A percentile compares a stretch with the other conserved stretches of the same genome.
Evolutionary conservation across 495 filamentous ascomycete species (phyloP).

Genomic region (Umbilicaria muhlenbergii): DNA sequence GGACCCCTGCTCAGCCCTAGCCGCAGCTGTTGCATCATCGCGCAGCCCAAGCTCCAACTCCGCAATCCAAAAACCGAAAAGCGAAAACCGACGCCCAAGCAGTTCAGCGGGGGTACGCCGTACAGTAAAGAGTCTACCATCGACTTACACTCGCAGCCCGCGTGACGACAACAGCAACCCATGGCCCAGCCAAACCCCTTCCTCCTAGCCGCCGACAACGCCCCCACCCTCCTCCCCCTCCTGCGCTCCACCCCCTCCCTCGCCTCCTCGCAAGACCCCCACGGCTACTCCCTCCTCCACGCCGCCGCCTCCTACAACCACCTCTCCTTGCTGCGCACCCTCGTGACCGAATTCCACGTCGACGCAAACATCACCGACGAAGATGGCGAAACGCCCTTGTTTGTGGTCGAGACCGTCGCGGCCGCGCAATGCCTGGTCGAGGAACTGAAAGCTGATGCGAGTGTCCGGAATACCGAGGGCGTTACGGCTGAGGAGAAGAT

Average conservation of each 20-base stretch:
- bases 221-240: slow-evolving; percentile 44
- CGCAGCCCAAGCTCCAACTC: no score
- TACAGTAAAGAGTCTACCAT: no score
- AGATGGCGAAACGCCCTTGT: slow-evolving; percentile 83
- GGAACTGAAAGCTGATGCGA: slow-evolving; percentile 56
- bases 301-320: slow-evolving; percentile 87
- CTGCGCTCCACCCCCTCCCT: slow-evolving; percentile 49
- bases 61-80: no score
- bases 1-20: no score
- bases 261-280: slow-evolving; percentile 56
- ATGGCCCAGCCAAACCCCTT: slow-evolving; percentile 42
- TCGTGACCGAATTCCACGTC: slow-evolving; percentile 64
- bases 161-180: no score
- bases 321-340: slow-evolving; percentile 55
- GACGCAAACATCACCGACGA: slow-evolving; percentile 69
- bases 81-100: no score
- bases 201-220: slow-evolving; percentile 65
- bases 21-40: no score
- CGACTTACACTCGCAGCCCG: no score
- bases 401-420: slow-evolving; percentile 62
- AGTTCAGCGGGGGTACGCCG: no score
- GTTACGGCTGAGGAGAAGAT: slow-evolving; percentile 58
- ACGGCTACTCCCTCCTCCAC: slow-evolving; percentile 85
- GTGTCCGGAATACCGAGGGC: slow-evolving; percentile 45
- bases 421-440: slow-evolving; percentile 65